Evolutionary conservation across 257 asterid species (phyloP).

Genomic region (Capsicum rhomboideum): DNA sequence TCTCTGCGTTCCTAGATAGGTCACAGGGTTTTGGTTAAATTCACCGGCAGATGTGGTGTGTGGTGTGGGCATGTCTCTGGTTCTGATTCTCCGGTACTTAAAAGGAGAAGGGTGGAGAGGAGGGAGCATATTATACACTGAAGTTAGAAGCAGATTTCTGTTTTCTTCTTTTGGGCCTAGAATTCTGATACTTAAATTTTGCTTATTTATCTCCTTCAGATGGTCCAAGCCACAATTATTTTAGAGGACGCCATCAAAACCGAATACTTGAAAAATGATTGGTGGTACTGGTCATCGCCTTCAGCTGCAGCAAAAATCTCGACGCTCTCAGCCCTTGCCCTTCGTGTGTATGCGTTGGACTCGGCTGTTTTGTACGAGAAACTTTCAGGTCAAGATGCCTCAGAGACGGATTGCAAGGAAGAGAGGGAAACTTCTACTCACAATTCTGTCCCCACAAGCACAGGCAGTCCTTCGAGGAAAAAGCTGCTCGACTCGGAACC

Average conservation of each 20-base stretch:
- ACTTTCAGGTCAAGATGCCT: conserved; percentile 23
- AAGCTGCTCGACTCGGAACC: conserved; percentile 43
- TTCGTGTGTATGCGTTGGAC: conserved; percentile 70
- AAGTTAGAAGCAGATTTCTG: not conserved
- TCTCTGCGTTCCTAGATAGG: not conserved
- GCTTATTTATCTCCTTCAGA: conserved; percentile 34
- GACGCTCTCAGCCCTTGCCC: conserved; percentile 74
- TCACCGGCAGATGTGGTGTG: not conserved
- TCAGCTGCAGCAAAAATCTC: conserved; percentile 77
- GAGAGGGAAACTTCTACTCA: conserved; percentile 35
- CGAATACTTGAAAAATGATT: conserved; percentile 51
- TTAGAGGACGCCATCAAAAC: conserved; percentile 76
- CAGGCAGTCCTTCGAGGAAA: conserved; percentile 42
- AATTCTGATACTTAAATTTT: not conserved
- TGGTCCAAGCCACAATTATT: conserved; percentile 65
- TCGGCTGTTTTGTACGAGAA: conserved; percentile 72
- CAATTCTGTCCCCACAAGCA: conserved; percentile 21
- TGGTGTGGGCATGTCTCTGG: not conserved
- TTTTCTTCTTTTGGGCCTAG: not conserved
- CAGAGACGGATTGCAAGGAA: conserved; percentile 24
- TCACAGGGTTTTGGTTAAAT: not conserved
- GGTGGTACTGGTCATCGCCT: conserved; percentile 98
- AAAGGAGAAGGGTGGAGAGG: not conserved
- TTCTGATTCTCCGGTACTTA: not conserved
- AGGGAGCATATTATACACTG: not conserved